Conservation (phyloP, 2,329 filamentous ascomycete genomes). For the Fusarium verticillioides region DNA sequence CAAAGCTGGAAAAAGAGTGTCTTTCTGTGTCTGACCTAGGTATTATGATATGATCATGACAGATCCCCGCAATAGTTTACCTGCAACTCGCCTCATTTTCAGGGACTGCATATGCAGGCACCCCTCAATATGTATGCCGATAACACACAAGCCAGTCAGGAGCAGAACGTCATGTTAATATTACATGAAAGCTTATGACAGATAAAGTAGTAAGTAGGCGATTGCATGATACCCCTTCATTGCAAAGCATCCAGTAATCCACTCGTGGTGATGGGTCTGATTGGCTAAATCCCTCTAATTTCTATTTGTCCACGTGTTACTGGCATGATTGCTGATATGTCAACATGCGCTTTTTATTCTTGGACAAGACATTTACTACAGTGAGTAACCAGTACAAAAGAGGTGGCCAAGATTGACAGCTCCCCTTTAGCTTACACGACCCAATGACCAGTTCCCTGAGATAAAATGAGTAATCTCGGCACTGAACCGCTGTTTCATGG, state of each 20-base stretch:
- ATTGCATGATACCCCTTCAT: neutral
- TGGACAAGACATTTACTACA: rapidly evolving
- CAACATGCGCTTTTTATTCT: neutral
- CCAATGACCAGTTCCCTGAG: neutral
- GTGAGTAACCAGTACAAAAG: neutral
- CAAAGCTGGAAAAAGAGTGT: too few relatives aligned
- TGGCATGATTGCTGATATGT: neutral
- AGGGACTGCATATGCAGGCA: neutral
- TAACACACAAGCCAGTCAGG: neutral
- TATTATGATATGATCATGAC: neutral
- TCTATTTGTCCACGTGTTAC: neutral
- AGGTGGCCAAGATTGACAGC: rapidly evolving
- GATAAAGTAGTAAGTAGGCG: neutral
- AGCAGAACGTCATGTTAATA: neutral
- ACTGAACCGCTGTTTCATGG: neutral
- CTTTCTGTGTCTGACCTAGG: too few relatives aligned
- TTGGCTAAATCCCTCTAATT: neutral
- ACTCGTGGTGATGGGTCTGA: neutral
- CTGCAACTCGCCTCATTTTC: neutral
- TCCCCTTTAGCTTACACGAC: rapidly evolving
- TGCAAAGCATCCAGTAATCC: neutral
- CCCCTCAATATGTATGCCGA: neutral
- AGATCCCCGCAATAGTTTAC: neutral
- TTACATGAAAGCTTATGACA: rapidly evolving
- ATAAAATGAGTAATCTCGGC: neutral